Base-by-base conservation (phyloP, 495 filamentous ascomycete genomes). In the Annulohypoxylon moriforme region DNA sequence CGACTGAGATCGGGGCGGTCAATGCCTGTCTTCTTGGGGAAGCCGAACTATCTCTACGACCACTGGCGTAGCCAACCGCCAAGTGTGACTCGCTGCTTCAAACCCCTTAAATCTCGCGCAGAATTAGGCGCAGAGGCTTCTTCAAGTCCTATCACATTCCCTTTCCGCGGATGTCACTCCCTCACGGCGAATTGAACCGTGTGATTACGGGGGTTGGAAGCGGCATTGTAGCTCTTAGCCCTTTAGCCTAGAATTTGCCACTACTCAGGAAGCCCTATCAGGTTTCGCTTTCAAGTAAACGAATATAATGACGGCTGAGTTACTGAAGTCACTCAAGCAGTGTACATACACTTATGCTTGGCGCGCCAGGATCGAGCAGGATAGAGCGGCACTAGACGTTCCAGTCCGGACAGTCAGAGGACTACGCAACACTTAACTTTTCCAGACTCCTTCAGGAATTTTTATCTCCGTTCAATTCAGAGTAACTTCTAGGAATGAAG, bases 331-430 rank as follows among this genome's bases (percentile, higher is more conserved):
- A 18, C 16, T 27, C 18, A 33, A n/a, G 53, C 14, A 64, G 56
- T 36, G 52, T 49, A 62, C 47, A 29, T 57, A 24, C 44, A 20
- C 58, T 27, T 57, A 18, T 38, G 25, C 64, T 68, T 68, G 60
- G 55, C 64, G 49, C 22, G 11, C 31, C 29, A 18, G 52, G 46
- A 40, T 52, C 18, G 24, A 40, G 59, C 36, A 14, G 44, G 47
- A 64, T 60, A 53, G 29, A 46, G 36, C 46, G 60, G 40, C 25
- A 58, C 44, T 38, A 20, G 46, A 64, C 16, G 36, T 31, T n/a
- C 47, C 47, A 22, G n/a, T 60, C 60, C 52, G 38, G 42, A 61
- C 33, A 56, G 18, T 16, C 3, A 24, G 44, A 22, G 27, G 18
- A 46, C 18, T 44, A 38, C 27, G 27, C 18, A 55, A 3, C 27